Evolutionary conservation across 208 protist species (phyloP).

Genomic region (Trypanosomatidae sp.): DNA sequence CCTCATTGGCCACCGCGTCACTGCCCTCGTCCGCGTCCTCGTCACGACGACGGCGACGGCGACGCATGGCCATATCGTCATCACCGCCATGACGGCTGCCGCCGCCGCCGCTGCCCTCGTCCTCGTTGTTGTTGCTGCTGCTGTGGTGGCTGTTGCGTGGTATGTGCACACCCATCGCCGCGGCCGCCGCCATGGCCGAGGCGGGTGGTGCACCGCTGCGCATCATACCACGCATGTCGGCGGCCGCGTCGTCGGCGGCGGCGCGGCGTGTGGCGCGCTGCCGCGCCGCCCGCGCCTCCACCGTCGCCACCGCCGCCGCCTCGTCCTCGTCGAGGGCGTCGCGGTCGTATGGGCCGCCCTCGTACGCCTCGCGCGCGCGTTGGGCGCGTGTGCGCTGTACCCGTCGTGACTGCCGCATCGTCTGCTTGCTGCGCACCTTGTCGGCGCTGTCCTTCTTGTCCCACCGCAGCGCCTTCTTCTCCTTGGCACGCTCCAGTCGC

Average conservation of each 20-base stretch:
- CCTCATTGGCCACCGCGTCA: background rate
- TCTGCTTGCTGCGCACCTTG: constrained; percentile 83
- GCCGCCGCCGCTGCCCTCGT: background rate
- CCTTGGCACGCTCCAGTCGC: constrained; percentile 42
- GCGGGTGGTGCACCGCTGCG: constrained; percentile 5
- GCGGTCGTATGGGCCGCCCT: constrained; percentile 27
- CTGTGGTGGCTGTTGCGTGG: no score
- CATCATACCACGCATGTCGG: constrained; percentile 41
- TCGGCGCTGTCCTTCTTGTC: constrained; percentile 83
- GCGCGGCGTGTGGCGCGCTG: no score
- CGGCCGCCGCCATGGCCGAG: constrained; percentile 5
- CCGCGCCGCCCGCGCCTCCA: constrained; percentile 14
- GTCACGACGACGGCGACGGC: background rate
- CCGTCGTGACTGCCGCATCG: constrained; percentile 58
- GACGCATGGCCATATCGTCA: background rate
- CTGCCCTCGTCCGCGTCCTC: background rate
- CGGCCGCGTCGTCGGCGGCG: constrained; percentile 10
- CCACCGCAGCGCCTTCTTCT: constrained; percentile 80
- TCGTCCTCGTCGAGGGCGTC: constrained; percentile 38
- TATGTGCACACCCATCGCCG: background rate
- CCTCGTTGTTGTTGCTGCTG: background rate
- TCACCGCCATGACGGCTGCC: background rate
- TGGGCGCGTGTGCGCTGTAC: constrained; percentile 39
- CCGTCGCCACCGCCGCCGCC: constrained; percentile 10
- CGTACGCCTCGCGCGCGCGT: constrained; percentile 14